Evolutionary conservation across 1,284 basidiomycete species (phyloP), one percentile per base, ranked within the genome.

Genomic region (Gastroboletus turbinatus): DNA sequence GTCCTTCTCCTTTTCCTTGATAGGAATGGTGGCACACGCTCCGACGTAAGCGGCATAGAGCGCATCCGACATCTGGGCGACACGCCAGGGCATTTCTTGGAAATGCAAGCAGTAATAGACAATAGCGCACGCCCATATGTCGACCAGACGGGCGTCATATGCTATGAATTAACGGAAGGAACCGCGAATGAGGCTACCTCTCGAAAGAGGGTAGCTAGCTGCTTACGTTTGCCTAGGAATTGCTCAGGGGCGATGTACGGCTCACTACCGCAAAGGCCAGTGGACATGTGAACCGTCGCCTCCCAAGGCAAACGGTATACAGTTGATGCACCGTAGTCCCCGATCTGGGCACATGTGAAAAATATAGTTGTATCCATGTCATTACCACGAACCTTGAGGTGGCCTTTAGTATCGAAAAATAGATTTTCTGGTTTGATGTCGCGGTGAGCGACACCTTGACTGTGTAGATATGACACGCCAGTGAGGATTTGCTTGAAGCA

Each of bases 221-320:
- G 80, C 91, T 85, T 79, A 96, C 94, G 93, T 85, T 97, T 96
- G 69, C 88, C 87, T 64, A 96, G 79, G 69, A 98, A 99, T 74
- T 98, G 92, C 73, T 99, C 96, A 27, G 96, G 96, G 16, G 96
- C 96, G 67, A 99, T 98, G 75, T 99, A 99, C 0, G 96, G 96
- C 72, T 99, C 97, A 60, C 92, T 96, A 13, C 96, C 96, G 67
- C 96, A 99, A 21, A 99, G 80, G 3, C 96, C 96, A 50, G 96
- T 98, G 35, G 90, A 94, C 85, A 98, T 89, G 74, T 99, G 96
- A 45, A 98, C 91, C 53, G 94, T 96, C 63, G 90, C 82, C 76
- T 99, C 96, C 96, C 96, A 99, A 54, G 96, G 98, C 66, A 99
- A 88, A 58, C 96, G 85, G 75, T 98, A 99, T 39, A 99, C 96